Evolutionary conservation across 768 basidiomycete species (phyloP).

Genomic region (Tremella yokohamensis): DNA sequence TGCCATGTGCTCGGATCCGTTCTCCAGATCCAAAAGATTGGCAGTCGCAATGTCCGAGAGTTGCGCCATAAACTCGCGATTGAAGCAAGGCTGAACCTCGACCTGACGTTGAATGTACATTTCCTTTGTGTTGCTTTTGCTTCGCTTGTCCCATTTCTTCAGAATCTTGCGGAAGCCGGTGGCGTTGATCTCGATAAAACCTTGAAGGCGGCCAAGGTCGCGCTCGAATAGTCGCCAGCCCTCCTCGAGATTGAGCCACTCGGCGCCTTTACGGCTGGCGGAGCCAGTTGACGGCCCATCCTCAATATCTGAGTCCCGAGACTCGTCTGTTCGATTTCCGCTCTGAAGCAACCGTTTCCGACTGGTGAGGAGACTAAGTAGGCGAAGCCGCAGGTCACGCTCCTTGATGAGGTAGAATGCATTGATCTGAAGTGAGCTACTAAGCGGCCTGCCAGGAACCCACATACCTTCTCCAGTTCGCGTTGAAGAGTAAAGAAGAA

Average conservation of each 20-base stretch:
- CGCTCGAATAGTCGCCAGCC: constrained; percentile 90
- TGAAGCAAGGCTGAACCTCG: constrained; percentile 97
- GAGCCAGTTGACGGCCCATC: constrained; percentile 9
- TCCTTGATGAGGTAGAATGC: constrained; percentile 96
- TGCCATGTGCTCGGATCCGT: constrained; percentile 55
- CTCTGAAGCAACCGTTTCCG: constrained; percentile 67
- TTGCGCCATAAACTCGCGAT: constrained; percentile 93
- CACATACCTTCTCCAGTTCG: constrained; percentile 86
- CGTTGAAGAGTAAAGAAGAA: constrained; percentile 99
- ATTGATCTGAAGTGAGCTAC: constrained; percentile 68
- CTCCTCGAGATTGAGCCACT: constrained; percentile 95
- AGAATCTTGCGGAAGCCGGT: constrained; percentile 94
- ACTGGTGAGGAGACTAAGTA: constrained; percentile 90
- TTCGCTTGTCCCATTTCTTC: constrained; percentile 98
- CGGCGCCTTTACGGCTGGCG: constrained; percentile 60
- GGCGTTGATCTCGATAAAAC: constrained; percentile 96
- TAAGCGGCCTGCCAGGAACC: neutral
- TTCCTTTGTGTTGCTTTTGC: constrained; percentile 91
- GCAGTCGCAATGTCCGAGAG: constrained; percentile 85
- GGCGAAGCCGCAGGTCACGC: constrained; percentile 82
- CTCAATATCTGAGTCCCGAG: neutral
- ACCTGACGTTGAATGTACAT: constrained; percentile 93
- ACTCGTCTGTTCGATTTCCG: constrained; percentile 62
- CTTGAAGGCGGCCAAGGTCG: constrained; percentile 92
- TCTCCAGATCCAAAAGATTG: constrained; percentile 65